These are phyloP conservation scores for Apostasia ramifera DNA, from an alignment of 106 monocot genomes.

Conservation along the genomic window DNA sequence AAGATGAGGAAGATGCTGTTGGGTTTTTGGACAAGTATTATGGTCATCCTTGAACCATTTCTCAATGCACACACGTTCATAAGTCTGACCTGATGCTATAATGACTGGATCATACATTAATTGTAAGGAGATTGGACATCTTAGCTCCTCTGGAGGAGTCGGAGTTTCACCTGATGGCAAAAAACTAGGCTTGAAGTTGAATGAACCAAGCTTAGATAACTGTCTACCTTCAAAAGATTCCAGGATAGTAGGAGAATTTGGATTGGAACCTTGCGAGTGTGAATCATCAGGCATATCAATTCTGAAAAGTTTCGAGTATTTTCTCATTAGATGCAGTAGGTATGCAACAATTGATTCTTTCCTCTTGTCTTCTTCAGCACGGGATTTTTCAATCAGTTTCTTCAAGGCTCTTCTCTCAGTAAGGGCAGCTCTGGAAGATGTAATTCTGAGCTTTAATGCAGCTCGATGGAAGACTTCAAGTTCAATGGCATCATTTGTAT, in stretches of 20 bases:
- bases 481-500: constrained; percentile 30
- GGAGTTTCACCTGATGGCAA: constrained; percentile 32
- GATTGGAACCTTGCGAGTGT: constrained; percentile 62
- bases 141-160: constrained; percentile 70
- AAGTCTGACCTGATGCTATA: constrained; percentile 91
- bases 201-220: constrained; percentile 37
- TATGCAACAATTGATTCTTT: constrained; percentile 73
- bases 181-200: constrained; percentile 30
- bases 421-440: constrained; percentile 67
- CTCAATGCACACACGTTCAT: constrained; percentile 83
- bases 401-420: constrained; percentile 83
- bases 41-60: constrained; percentile 91
- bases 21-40: constrained; percentile 88
- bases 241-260: constrained; percentile 40
- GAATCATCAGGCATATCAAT: constrained; percentile 48
- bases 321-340: constrained; percentile 70
- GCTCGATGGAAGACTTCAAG: constrained; percentile 70
- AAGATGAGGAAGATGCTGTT: constrained; percentile 66
- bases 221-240: constrained; percentile 23
- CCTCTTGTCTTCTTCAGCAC: constrained; percentile 52
- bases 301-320: constrained; percentile 74
- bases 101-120: constrained; percentile 95
- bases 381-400: constrained; percentile 67
- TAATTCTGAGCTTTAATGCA: constrained; percentile 59
- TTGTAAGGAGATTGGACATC: constrained; percentile 88